Evolutionary conservation across 345 rosid genomes (phyloP).

Genomic region (Lepidium sativum): DNA sequence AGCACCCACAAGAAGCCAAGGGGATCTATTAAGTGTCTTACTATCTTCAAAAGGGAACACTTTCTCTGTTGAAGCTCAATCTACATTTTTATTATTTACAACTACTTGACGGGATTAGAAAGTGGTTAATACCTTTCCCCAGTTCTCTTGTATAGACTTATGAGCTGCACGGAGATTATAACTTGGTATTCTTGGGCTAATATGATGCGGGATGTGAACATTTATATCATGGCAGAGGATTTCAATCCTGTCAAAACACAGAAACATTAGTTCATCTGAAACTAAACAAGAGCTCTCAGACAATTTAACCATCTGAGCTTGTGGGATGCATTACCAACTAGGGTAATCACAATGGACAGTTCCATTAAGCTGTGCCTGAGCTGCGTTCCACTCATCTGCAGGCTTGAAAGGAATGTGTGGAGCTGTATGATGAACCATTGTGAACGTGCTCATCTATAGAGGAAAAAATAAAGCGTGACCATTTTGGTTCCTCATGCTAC

Average conservation of each 20-base stretch:
- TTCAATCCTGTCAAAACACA: constrained; percentile 61
- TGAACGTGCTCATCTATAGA: constrained; percentile 91
- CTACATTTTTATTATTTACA: background rate
- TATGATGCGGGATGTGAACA: constrained; percentile 78
- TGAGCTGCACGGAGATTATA: constrained; percentile 76
- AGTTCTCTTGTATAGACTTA: constrained; percentile 67
- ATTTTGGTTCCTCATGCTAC: background rate
- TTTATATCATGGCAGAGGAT: constrained; percentile 82
- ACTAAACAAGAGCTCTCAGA: background rate
- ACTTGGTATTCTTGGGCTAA: constrained; percentile 79
- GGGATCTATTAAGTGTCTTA: background rate
- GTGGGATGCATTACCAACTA: constrained; percentile 41
- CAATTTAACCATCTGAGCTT: background rate
- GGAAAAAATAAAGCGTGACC: background rate
- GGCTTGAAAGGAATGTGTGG: constrained; percentile 88
- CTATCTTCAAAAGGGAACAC: background rate
- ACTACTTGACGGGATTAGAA: background rate
- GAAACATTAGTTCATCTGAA: background rate
- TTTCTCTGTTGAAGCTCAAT: background rate
- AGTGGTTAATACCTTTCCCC: constrained; percentile 69
- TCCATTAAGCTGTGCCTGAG: constrained; percentile 87
- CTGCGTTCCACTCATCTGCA: constrained; percentile 73
- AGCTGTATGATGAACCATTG: constrained; percentile 97
- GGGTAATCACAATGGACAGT: constrained; percentile 95
- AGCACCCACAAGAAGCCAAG: background rate